phyloP scores from a whole-genome alignment of 2,329 filamentous ascomycete genomes.

The Ceratocystis cubensis region DNA sequence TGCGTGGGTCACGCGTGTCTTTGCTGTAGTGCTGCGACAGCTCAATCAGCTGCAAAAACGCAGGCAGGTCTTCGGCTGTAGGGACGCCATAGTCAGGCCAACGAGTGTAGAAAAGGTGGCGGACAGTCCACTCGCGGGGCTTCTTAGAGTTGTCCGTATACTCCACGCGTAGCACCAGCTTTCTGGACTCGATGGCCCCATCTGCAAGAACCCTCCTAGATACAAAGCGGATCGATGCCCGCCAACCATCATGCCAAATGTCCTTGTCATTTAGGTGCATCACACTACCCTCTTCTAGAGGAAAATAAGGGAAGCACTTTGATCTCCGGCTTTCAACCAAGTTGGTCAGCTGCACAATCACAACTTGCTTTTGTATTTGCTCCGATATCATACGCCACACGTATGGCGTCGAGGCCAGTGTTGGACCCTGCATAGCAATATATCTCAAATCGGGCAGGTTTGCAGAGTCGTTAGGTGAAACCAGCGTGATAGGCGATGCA shows the following conservation, averaged over 20 bases:
- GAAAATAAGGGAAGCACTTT: constrained; percentile 88
- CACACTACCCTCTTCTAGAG: constrained; percentile 40
- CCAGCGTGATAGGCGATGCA: constrained; percentile 56
- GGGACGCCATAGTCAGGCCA: constrained; percentile 91
- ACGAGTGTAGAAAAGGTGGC: constrained; percentile 72
- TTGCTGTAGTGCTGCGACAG: constrained; percentile 49
- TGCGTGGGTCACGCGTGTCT: constrained; percentile 47
- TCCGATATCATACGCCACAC: constrained; percentile 95
- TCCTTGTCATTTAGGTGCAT: constrained; percentile 50
- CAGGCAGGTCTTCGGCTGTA: constrained; percentile 50
- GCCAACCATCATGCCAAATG: constrained; percentile 53
- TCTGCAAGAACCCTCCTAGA: constrained; percentile 42
- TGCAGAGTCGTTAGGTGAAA: constrained; percentile 31
- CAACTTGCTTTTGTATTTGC: constrained; percentile 56
- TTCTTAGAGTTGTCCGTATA: constrained; percentile 30
- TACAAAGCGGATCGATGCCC: constrained; percentile 57
- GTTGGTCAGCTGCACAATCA: constrained; percentile 91
- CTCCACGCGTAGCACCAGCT: constrained; percentile 47
- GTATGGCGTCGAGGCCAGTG: constrained; percentile 59
- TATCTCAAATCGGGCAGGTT: constrained; percentile 43
- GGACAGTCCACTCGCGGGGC: constrained; percentile 53
- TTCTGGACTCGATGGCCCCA: constrained; percentile 59
- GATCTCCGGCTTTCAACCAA: constrained; percentile 64
- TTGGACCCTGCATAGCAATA: constrained; percentile 91
- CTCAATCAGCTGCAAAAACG: constrained; percentile 56